These are phyloP conservation scores for Alternaria dauci DNA, from an alignment of 2,329 filamentous ascomycete genomes.

Conservation along the genomic window DNA sequence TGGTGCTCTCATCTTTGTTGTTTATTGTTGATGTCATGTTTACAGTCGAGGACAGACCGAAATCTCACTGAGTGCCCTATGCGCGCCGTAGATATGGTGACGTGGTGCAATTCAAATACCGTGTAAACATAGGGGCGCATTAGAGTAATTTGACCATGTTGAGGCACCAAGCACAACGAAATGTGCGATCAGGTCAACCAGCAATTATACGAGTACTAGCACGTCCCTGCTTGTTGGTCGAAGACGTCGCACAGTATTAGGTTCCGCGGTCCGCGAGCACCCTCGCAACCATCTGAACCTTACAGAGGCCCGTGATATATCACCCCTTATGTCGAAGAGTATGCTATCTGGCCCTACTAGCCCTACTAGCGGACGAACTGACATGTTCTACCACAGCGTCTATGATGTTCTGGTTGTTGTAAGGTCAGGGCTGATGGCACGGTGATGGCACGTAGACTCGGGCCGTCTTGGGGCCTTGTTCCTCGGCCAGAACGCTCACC, in stretches of 20 bases:
- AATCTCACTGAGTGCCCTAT: background rate
- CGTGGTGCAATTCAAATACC: background rate
- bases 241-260: background rate
- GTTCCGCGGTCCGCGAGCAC: constrained; percentile 3
- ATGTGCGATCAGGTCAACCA: background rate
- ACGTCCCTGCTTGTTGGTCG: constrained; percentile 3
- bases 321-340: constrained; percentile 2
- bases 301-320: constrained; percentile 2
- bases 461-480: background rate
- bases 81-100: background rate
- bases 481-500: background rate
- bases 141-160: background rate
- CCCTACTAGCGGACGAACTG: background rate
- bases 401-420: background rate
- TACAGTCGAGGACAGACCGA: background rate
- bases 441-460: background rate
- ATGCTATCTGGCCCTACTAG: background rate
- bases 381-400: background rate
- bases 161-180: background rate
- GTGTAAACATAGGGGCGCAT: background rate
- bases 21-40: background rate
- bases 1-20: background rate
- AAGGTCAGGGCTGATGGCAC: background rate
- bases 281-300: constrained; percentile 3
- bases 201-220: background rate